These are phyloP conservation scores for Populus nigra DNA, from an alignment of 345 rosid species.

Conservation along the genomic window DNA sequence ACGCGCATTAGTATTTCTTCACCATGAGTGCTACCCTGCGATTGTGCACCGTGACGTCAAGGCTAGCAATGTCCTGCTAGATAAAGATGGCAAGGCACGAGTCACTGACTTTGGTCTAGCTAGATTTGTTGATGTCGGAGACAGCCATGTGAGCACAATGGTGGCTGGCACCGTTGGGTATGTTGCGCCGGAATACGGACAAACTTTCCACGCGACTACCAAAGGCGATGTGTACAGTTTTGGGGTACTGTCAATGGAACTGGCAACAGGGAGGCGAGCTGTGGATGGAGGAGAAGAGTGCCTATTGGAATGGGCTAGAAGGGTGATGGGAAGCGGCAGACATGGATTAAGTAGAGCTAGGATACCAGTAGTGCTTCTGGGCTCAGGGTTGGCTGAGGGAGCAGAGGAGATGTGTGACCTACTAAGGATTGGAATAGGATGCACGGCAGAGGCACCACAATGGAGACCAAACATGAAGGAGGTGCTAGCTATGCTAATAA, in stretches of 20 bases:
- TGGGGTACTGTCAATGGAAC: slow-evolving; percentile 80
- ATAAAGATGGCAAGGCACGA: slow-evolving; percentile 61
- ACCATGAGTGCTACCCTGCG: slow-evolving; percentile 85
- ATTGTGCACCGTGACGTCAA: slow-evolving; percentile 93
- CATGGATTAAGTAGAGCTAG: slow-evolving; percentile 26
- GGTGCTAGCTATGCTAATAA: slow-evolving; percentile 58
- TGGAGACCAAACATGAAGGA: slow-evolving; percentile 93
- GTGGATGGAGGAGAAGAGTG: slow-evolving; percentile 94
- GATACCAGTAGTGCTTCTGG: slow-evolving; percentile 49
- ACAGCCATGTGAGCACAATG: slow-evolving; percentile 85
- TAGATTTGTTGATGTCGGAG: slow-evolving; percentile 62
- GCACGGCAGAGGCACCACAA: slow-evolving; percentile 75
- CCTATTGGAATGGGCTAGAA: slow-evolving; percentile 74
- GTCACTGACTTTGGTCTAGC: slow-evolving; percentile 94
- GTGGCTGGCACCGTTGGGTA: slow-evolving; percentile 92
- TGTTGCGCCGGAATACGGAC: slow-evolving; percentile 95
- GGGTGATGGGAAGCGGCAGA: slow-evolving; percentile 51
- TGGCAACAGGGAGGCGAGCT: slow-evolving; percentile 84
- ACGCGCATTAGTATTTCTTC: slow-evolving; percentile 66
- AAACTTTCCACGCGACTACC: slow-evolving; percentile 87
- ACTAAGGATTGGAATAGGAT: slow-evolving; percentile 57
- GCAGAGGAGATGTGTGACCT: slow-evolving; percentile 65
- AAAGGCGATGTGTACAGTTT: slow-evolving; percentile 94
- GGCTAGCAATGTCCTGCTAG: slow-evolving; percentile 86
- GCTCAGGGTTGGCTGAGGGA: slow-evolving; percentile 63